Evolutionary conservation across 2,329 filamentous ascomycete genomes (phyloP), one percentile per base, ranked within the genome.

Genomic region (Claviceps sp.): DNA sequence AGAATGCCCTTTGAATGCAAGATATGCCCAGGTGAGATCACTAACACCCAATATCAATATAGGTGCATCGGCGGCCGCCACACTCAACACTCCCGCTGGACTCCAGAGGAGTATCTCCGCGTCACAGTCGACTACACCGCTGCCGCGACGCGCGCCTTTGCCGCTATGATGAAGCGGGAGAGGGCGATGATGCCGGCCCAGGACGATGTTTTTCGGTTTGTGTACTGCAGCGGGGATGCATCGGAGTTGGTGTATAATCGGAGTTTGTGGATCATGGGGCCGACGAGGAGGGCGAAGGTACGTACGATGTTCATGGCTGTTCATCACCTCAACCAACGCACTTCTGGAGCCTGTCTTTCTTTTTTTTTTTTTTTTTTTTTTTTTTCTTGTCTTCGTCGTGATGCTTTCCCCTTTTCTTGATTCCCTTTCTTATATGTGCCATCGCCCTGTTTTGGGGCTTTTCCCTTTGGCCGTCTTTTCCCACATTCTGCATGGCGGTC

Each of bases 21-120:
- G 26, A 3, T 6, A 38, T 14, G 16, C 13, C 6, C 37, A n/a
- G 13, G 37, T n/a, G 16, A n/a, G 13, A n/a, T 14, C 37, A 38
- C 37, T 14, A 38, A n/a, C 6, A n/a, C n/a, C 16, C 5, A 20
- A 40, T 8, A 5, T n/a, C 38, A 43, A 11, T 16, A 11, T 16
- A 50, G 49, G 49, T 50, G 49, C 43, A 46, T 50, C 22, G 49
- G 49, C 29, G 49, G 49, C 16, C 49, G 49, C 13, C 49, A 50
- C 43, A 50, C 42, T 2, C 49, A 50, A 8, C 20, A 7, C 14
- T 39, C 29, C 14, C 49, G 42, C 43, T 50, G 49, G 49, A 50
- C 49, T 5, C 34, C 43, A n/a, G 43, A 50, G 9, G 49, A 50
- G 11, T 50, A 50, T 46, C 49, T 50, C 20, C 36, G 17, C 29